Evolutionary conservation across 208 protist genomes (phyloP).

Genomic region (Trypanosomatidae sp.): DNA sequence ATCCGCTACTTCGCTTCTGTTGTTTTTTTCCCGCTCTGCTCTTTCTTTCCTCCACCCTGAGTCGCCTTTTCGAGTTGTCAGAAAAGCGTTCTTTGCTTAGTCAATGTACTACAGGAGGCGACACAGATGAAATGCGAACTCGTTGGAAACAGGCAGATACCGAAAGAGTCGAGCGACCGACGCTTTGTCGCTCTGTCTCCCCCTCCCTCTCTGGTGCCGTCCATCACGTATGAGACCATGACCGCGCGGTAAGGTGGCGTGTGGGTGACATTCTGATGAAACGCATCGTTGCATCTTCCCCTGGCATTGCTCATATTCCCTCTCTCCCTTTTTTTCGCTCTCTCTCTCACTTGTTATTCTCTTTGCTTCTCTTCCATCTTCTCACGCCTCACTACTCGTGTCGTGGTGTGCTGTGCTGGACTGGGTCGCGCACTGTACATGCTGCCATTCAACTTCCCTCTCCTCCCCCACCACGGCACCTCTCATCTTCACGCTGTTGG

Average conservation of each 20-base stretch:
- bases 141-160: background rate
- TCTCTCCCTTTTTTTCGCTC: slow-evolving; percentile 3
- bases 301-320: background rate
- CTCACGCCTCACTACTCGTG: background rate
- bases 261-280: background rate
- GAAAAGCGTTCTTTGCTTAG: background rate
- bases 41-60: background rate
- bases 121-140: background rate
- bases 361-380: background rate
- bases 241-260: background rate
- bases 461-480: background rate
- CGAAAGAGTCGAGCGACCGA: background rate
- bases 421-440: background rate
- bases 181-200: background rate
- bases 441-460: background rate
- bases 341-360: slow-evolving; percentile 19
- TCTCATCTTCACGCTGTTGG: background rate
- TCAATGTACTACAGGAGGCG: background rate
- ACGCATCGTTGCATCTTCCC: background rate
- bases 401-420: background rate
- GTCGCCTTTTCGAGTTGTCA: background rate
- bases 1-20: background rate
- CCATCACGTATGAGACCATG: background rate
- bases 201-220: background rate
- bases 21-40: slow-evolving; percentile 7